Base-by-base conservation (phyloP, 352 stramenopile genomes). In the Globisporangium barbulae region DNA sequence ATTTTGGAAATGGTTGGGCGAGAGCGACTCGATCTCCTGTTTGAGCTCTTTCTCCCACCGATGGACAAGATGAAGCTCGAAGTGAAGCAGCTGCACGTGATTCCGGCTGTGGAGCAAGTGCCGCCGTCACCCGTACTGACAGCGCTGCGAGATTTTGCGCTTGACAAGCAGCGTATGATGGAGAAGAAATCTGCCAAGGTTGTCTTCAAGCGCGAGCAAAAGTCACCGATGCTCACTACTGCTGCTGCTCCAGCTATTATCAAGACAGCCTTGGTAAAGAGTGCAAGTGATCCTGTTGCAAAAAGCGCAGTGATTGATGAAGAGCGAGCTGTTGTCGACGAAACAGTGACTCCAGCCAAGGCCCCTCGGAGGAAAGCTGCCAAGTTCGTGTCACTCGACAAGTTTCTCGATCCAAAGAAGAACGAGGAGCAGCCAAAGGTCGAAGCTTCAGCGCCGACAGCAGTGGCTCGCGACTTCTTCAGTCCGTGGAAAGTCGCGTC, bases 311-410 rank as follows among this genome's bases (percentile, higher is more conserved):
- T 30, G 15, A 39, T 41, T 5, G 53, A 33, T 10, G 42, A 37
- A 50, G 30, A 44, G n/a, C 33, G 25, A 55, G 28, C 15, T 63
- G 42, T 10, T 5, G 30, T n/a, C 15, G 8, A 9, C 17, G 53
- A 37, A 12, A 19, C 49, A 54, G 39, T 48, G 17, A 21, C 50
- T 22, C 31, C 61, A 30, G 31, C 33, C 42, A 39, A 63, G 22
- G 45, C 50, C 7, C 21, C 37, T 21, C 42, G 75, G 41, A 70
- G 60, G 30, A 78, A 77, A 53, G 67, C 56, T 10, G 67, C 67
- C 42, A 92, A 90, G 59, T 92, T 90, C 61, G 76, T 90, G 2
- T 65, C 78, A 9, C 56, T 89, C 17, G 74, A 75, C 42, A 67
- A 74, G 7, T 90, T 92, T 59, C 59, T 88, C 17, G 54, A 59